Evolutionary conservation across 129 eudicot species (phyloP).

Genomic region (Chrysanthemum lavandulifolium): DNA sequence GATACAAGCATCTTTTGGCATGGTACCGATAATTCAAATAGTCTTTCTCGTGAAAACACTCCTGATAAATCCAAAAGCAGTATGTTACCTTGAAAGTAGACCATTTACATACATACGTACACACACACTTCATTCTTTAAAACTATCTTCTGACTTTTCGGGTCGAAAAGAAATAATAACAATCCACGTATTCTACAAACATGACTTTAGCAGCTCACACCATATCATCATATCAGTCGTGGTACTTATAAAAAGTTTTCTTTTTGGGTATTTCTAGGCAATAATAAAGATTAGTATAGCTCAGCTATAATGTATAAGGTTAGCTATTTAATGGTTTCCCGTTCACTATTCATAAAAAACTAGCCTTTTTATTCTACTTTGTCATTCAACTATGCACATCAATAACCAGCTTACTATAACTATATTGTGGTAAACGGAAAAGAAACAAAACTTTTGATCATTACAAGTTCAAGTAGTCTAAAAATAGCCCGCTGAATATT

Average conservation of each 20-base stretch:
- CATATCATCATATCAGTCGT: neutral
- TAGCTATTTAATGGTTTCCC: neutral
- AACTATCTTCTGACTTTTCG: neutral
- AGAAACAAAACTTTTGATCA: neutral
- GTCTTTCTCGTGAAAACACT: slow-evolving; percentile 91
- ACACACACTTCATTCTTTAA: neutral
- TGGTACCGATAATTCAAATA: slow-evolving; percentile 86
- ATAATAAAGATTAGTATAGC: neutral
- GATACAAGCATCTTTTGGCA: slow-evolving; percentile 92
- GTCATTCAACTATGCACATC: neutral
- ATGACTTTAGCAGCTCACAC: neutral
- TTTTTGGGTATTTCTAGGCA: neutral
- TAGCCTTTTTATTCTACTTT: neutral
- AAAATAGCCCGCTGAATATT: neutral
- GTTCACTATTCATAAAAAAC: neutral
- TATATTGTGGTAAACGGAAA: neutral
- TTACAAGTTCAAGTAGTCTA: neutral
- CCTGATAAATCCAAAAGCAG: slow-evolving; percentile 45
- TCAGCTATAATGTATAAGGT: neutral
- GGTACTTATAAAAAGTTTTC: neutral
- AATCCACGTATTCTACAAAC: neutral
- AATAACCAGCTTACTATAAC: neutral
- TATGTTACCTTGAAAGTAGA: neutral
- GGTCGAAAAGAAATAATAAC: neutral
- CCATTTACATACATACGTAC: neutral